Evolutionary conservation across 169 alveolate species (phyloP).

Genomic region (Babesia bigemina): DNA sequence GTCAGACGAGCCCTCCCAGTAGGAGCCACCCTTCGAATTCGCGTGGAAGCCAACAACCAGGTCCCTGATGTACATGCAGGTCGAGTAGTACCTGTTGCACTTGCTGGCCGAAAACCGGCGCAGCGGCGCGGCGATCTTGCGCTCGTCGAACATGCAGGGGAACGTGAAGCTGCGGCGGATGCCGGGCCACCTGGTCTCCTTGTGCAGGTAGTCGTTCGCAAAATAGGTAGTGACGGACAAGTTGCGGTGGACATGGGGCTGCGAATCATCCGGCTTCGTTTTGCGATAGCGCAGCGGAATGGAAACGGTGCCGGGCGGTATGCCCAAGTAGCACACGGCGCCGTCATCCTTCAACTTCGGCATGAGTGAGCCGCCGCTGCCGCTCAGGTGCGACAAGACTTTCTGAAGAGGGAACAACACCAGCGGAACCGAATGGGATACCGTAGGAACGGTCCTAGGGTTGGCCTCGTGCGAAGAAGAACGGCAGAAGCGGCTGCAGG

Average conservation of each 20-base stretch:
- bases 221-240: neutral
- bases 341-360: neutral
- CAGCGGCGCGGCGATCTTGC: neutral
- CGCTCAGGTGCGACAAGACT: neutral
- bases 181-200: conserved; percentile 5
- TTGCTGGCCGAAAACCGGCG: neutral
- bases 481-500: neutral
- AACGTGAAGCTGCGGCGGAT: conserved; percentile 33
- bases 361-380: conserved; percentile 17
- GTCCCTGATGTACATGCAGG: conserved; percentile 44
- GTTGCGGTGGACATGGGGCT: neutral
- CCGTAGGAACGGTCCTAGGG: neutral
- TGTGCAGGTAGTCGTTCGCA: conserved; percentile 6
- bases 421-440: conserved; percentile 18
- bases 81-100: conserved; percentile 24
- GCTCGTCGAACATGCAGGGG: conserved; percentile 13
- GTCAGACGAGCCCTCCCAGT: conserved; percentile 34
- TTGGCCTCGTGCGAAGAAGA: neutral
- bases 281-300: conserved; percentile 35
- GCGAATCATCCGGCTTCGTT: neutral
- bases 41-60: neutral
- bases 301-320: conserved; percentile 63
- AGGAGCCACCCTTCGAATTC: neutral
- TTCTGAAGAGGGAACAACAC: conserved; percentile 30
- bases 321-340: conserved; percentile 47